Base-by-base conservation (phyloP, 2,329 filamentous ascomycete genomes). In the Epichloe hybrida region DNA sequence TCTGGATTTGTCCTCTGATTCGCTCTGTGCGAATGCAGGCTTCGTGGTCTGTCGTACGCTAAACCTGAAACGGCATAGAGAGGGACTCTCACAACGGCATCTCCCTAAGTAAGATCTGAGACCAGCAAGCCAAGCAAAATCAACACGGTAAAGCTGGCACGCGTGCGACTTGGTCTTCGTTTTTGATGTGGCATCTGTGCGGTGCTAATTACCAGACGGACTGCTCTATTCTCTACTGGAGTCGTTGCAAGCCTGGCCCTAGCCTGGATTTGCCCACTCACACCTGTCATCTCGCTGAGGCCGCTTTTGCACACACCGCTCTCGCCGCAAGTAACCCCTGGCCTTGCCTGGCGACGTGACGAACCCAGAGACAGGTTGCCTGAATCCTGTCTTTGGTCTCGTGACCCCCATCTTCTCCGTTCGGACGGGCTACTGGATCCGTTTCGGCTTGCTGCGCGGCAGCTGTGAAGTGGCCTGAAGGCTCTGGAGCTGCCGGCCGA, bases 401-500 rank as follows among this genome's bases (percentile, higher is more conserved):
- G 52, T 51, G 52, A 51, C 52, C 52, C 49, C 49, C 50, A 49
- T 44, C 42, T 20, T 47, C 42, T 51, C 49, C 46, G 49, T 52
- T 45, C 46, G 50, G 38, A 49, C 52, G 37, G 49, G 34, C 50
- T 47, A 9, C 45, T 50, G 42, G 50, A 44, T 46, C 53, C 42
- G 37, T 49, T 27, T 48, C 42, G 48, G 50, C 50, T 23, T 31
- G 27, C 34, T 46, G 48, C 45, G 48, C 52, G 48, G 49, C 52
- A 48, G 49, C 48, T 48, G 51, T 40, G 53, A 52, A 47, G 53
- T 53, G 50, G 53, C 50, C 49, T 52, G 48, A 47, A 41, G 43
- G 38, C 49, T 48, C 37, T 46, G 43, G 48, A 39, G 51, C 48
- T 54, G 53, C 55, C 55, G 55, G 55, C 53, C 53, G 57, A 55